Evolutionary conservation across 192 early-diverging fungal species (phyloP), one percentile per base, ranked within the genome.

Genomic region (Coemansia sp.): DNA sequence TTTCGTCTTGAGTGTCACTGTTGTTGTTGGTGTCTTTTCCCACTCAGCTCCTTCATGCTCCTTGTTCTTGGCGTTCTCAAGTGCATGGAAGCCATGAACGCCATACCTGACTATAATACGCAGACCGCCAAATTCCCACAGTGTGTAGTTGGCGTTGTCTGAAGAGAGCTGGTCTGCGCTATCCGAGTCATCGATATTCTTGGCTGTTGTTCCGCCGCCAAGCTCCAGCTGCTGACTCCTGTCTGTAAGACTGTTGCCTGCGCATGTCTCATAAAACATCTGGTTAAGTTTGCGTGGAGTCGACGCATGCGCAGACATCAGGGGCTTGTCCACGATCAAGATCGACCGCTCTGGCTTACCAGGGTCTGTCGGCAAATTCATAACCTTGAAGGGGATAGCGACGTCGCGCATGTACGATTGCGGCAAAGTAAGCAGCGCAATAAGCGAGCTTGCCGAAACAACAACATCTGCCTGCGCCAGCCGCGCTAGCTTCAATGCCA

Each of bases 111-210:
- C 61, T 9, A 81, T 45, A 9, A 81, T 30, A 0, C 79, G 70
- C 42, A 67, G 64, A 7, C 58, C 79, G 35, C 73, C 70, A 48
- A 81, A 62, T 59, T 72, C 79, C 79, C 79, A 81, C 66, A 75
- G 45, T 30, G 79, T 81, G 37, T 81, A 81, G 21, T 63, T 81
- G 10, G 68, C 68, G 51, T 76, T 76, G 23, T 29, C 68, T 13
- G 49, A n/a, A 4, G 30, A 16, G 8, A 18, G 2, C 21, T 51
- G 34, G 3, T 58, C 58, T 15, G 28, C 43, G 16, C 57, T 39
- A 10, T 59, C 30, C 21, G 37, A 39, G 16, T 13, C 20, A 21
- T 48, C 55, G n/a, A 10, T 40, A 57, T 10, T 12, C 12, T 20
- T 58, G 21, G 58, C 63, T 57, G 52, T 56, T 13, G 58, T 67